Conservation (phyloP, 805 yeast genomes). For the Candida silvatica region DNA sequence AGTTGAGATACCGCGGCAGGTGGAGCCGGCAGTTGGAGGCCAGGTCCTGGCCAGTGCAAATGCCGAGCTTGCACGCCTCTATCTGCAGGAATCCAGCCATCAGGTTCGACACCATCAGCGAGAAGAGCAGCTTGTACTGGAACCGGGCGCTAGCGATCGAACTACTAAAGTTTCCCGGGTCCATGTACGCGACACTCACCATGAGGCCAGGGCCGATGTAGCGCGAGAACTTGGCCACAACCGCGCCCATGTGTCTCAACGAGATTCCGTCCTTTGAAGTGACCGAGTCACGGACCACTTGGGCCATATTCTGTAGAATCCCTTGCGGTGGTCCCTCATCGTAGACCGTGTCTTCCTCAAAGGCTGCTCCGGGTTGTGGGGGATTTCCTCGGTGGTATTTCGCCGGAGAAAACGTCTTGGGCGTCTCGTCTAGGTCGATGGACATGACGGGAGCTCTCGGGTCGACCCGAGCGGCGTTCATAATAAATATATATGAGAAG, state of each 20-base stretch:
- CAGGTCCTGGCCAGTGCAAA: slow-evolving; percentile 87
- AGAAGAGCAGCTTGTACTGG: slow-evolving; percentile 69
- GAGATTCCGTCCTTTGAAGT: slow-evolving; percentile 4
- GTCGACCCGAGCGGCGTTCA: too few species aligned
- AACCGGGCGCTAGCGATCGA: slow-evolving; percentile 79
- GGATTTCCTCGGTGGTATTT: too few species aligned
- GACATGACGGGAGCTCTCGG: too few species aligned
- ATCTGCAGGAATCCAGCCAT: slow-evolving; percentile 85
- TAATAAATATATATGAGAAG: too few species aligned
- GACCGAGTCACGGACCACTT: too few species aligned
- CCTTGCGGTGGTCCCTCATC: too few species aligned
- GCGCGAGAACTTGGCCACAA: slow-evolving; percentile 28
- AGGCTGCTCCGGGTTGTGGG: background rate
- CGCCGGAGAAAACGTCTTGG: too few species aligned
- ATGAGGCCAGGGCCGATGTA: slow-evolving; percentile 90
- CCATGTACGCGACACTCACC: slow-evolving; percentile 95
- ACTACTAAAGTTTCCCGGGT: slow-evolving; percentile 95
- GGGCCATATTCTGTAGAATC: too few species aligned
- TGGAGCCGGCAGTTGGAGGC: slow-evolving; percentile 82
- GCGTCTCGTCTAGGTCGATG: too few species aligned
- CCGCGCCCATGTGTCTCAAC: background rate
- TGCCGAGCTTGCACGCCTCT: slow-evolving; percentile 80
- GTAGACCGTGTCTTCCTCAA: too few species aligned
- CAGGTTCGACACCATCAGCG: slow-evolving; percentile 70
- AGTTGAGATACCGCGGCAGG: slow-evolving; percentile 52